These are phyloP conservation scores for Aspergillus sp. DNA, from an alignment of 2,329 filamentous ascomycete species.

Conservation along the genomic window DNA sequence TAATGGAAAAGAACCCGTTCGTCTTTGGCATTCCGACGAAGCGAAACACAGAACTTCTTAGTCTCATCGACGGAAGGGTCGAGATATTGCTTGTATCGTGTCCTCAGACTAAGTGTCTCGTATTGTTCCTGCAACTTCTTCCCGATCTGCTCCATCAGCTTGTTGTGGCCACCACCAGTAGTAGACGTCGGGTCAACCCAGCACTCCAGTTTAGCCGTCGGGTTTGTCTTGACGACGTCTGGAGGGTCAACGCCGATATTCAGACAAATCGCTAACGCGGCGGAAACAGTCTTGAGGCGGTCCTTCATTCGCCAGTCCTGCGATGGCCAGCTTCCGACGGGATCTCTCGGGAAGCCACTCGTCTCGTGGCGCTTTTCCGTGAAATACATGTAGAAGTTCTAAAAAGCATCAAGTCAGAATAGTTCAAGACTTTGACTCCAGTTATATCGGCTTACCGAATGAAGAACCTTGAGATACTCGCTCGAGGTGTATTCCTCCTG, in stretches of 20 bases:
- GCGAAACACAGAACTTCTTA: conserved; percentile 89
- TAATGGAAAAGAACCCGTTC: conserved; percentile 97
- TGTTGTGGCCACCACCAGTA: conserved; percentile 70
- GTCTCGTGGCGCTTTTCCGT: conserved; percentile 97
- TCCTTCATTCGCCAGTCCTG: conserved; percentile 99
- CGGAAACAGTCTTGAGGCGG: conserved; percentile 92
- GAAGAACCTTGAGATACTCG: conserved; percentile 81
- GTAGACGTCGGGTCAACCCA: conserved; percentile 91
- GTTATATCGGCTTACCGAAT: conserved; percentile 61
- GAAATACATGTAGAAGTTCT: conserved; percentile 99
- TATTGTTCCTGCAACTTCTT: conserved; percentile 96
- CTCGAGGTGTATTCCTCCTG: conserved; percentile 89
- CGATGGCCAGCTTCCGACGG: conserved; percentile 55
- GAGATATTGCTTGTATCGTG: conserved; percentile 95
- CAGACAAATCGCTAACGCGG: conserved; percentile 87
- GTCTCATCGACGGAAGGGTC: conserved; percentile 97
- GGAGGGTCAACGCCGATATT: conserved; percentile 98
- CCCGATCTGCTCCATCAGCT: conserved; percentile 89
- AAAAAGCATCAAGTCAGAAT: conserved; percentile 16
- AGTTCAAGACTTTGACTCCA: not conserved
- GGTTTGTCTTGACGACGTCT: conserved; percentile 92
- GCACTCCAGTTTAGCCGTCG: conserved; percentile 89
- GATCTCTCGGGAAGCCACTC: conserved; percentile 76
- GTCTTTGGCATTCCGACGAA: conserved; percentile 90
- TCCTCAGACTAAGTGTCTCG: conserved; percentile 89